A percentile compares a stretch with the other conserved stretches of the same genome.
Evolutionary conservation across 352 stramenopile species (phyloP).

Genomic region (Thraustotheca clavata): DNA sequence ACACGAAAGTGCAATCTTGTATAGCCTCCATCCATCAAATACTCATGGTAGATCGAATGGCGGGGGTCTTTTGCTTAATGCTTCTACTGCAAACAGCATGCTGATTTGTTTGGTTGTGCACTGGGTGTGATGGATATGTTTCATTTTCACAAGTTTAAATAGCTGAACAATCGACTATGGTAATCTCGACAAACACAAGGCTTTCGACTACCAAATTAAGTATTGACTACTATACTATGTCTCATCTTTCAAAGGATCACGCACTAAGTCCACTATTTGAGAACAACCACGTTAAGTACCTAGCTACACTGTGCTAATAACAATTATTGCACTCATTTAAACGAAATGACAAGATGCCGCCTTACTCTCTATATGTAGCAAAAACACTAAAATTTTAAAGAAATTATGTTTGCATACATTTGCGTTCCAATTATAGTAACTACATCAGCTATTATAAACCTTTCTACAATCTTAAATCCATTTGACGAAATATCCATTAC

Average conservation of each 20-base stretch:
- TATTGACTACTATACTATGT: conserved; percentile 90
- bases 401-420: too few species aligned
- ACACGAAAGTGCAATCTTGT: too few species aligned
- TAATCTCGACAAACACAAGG: conserved; percentile 58
- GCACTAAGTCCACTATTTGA: conserved; percentile 21
- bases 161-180: conserved; percentile 85
- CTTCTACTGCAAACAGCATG: conserved; percentile 84
- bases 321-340: too few species aligned
- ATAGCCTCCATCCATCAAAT: too few species aligned
- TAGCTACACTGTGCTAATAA: conserved; percentile 75
- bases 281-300: conserved; percentile 47
- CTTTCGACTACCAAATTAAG: conserved; percentile 75
- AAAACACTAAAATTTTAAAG: too few species aligned
- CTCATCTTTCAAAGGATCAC: conserved; percentile 29
- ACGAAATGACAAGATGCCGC: too few species aligned
- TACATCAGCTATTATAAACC: too few species aligned
- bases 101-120: conserved; percentile 88
- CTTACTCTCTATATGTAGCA: too few species aligned
- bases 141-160: conserved; percentile 90
- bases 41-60: conserved; percentile 89
- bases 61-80: conserved; percentile 90
- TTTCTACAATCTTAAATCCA: too few species aligned
- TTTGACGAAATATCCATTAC: too few species aligned
- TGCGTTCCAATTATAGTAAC: too few species aligned
- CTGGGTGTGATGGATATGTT: conserved; percentile 96